Conservation (phyloP, 768 basidiomycete genomes). For the Amanita jacksonii region DNA sequence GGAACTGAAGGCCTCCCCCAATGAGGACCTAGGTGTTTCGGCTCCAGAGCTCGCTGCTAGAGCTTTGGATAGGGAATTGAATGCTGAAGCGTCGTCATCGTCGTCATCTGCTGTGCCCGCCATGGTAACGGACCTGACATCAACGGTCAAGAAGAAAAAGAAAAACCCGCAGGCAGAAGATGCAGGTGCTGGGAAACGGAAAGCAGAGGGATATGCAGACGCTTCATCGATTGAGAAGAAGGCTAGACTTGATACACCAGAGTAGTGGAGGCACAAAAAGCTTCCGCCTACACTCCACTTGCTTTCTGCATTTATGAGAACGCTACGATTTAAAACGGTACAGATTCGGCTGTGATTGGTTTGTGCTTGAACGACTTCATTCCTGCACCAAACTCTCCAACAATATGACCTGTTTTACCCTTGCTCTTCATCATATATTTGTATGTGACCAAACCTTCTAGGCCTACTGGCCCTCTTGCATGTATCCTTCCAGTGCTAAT, state of each 20-base stretch:
- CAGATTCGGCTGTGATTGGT: constrained; percentile 29
- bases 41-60: constrained; percentile 66
- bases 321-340: constrained; percentile 33
- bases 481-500: constrained; percentile 96
- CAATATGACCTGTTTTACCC: constrained; percentile 68
- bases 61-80: constrained; percentile 65
- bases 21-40: constrained; percentile 39
- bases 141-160: constrained; percentile 86
- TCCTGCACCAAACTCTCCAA: constrained; percentile 73
- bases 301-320: constrained; percentile 1
- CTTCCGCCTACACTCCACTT: background rate
- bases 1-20: constrained; percentile 78
- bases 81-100: constrained; percentile 27
- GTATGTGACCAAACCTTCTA: constrained; percentile 91
- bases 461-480: constrained; percentile 90
- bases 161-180: constrained; percentile 38
- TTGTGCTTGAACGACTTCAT: constrained; percentile 70
- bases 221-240: constrained; percentile 52
- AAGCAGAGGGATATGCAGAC: constrained; percentile 52
- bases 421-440: constrained; percentile 89
- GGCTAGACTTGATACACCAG: constrained; percentile 40
- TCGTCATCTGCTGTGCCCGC: constrained; percentile 24
- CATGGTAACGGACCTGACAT: constrained; percentile 73
- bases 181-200: constrained; percentile 45
- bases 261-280: constrained; percentile 11